phyloP scores from a whole-genome alignment of 2,329 filamentous ascomycete genomes.

The Pseudopithomyces chartarum region DNA sequence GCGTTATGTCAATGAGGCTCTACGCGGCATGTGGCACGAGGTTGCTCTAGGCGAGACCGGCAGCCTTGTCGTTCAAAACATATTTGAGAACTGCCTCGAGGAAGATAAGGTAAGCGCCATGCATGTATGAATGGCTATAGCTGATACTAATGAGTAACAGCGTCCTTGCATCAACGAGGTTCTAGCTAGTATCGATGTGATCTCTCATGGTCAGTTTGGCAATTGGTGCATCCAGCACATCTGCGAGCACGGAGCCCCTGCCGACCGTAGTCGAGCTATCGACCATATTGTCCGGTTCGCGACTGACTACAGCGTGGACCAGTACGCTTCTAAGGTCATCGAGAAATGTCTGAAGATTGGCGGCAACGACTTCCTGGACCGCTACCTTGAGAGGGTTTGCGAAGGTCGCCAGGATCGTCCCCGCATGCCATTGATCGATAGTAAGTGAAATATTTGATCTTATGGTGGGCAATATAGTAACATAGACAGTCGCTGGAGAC shows the following conservation, averaged over 20 bases:
- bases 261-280: constrained; percentile 89
- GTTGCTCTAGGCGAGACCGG: constrained; percentile 96
- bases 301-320: constrained; percentile 97
- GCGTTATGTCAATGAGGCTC: constrained; percentile 94
- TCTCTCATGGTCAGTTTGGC: constrained; percentile 96
- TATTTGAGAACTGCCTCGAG: constrained; percentile 98
- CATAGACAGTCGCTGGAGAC: constrained; percentile 77
- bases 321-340: constrained; percentile 98
- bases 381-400: constrained; percentile 92
- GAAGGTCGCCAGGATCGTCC: constrained; percentile 89
- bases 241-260: constrained; percentile 91
- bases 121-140: background rate
- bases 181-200: constrained; percentile 90
- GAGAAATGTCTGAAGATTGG: constrained; percentile 99
- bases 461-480: constrained; percentile 12
- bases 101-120: constrained; percentile 82
- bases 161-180: constrained; percentile 98
- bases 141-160: constrained; percentile 52
- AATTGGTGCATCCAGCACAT: constrained; percentile 99
- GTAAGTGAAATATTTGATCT: constrained; percentile 48
- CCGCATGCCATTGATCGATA: constrained; percentile 95
- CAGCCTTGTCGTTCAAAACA: constrained; percentile 97
- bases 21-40: constrained; percentile 98
- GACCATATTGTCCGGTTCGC: constrained; percentile 94
- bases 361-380: constrained; percentile 83